Percentiles rank a stretch among this genome's conserved stretches.
Conservation (phyloP, 768 basidiomycete species). For the Phanerochaete carnosa region DNA sequence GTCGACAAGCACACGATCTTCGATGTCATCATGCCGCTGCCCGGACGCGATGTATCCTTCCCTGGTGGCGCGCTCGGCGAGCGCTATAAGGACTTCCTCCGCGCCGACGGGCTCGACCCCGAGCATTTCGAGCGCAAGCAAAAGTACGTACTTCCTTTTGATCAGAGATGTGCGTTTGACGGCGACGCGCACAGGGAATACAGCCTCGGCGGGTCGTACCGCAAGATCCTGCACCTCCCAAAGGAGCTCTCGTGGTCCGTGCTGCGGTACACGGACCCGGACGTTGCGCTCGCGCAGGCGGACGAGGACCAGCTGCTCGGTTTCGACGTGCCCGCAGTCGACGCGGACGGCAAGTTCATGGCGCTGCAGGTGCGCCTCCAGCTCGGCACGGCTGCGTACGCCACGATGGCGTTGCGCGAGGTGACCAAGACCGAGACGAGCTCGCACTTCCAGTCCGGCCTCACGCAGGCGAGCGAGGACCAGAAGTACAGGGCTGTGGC, state of each 20-base stretch:
- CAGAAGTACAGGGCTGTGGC: conserved; percentile 71
- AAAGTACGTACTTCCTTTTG: conserved; percentile 48
- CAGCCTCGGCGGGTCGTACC: conserved; percentile 89
- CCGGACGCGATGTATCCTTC: conserved; percentile 91
- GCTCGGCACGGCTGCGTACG: conserved; percentile 92
- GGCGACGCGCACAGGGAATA: conserved; percentile 67
- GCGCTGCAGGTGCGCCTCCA: conserved; percentile 83
- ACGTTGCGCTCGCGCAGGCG: conserved; percentile 86
- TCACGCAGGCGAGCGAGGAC: conserved; percentile 78
- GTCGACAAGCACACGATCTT: conserved; percentile 81
- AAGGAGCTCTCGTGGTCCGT: conserved; percentile 78
- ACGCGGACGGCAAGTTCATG: conserved; percentile 75
- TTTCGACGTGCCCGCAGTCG: conserved; percentile 65
- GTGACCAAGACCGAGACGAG: conserved; percentile 95
- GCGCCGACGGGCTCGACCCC: conserved; percentile 85
- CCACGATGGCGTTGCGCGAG: conserved; percentile 96
- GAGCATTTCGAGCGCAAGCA: conserved; percentile 88
- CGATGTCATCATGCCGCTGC: conserved; percentile 96
- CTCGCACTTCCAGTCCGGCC: conserved; percentile 80
- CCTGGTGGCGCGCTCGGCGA: conserved; percentile 88
- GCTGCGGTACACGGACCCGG: conserved; percentile 89
- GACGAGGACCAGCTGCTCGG: conserved; percentile 92
- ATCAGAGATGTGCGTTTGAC: background rate
- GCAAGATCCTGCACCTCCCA: conserved; percentile 86
- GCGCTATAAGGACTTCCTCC: conserved; percentile 77